Percentiles rank a stretch among this genome's conserved stretches.
Conservation (phyloP, 345 rosid species). For the Euclidium syriacum region DNA sequence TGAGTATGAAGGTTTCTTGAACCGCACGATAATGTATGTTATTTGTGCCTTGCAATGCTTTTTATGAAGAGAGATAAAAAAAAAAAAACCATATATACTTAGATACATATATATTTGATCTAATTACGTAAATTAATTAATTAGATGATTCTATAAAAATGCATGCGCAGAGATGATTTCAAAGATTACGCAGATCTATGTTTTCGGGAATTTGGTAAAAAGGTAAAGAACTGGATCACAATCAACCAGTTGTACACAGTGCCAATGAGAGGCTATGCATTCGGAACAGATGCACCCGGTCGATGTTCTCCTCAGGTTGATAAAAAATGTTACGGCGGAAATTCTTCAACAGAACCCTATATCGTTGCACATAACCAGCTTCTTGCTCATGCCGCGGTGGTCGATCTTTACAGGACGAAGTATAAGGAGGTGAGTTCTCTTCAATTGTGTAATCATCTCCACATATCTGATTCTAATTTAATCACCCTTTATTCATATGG, state of each 20-base stretch:
- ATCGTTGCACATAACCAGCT: conserved; percentile 23
- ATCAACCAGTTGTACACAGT: conserved; percentile 34
- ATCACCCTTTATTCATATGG: no score
- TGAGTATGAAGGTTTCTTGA: conserved; percentile 41
- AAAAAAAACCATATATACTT: not conserved
- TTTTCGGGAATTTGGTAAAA: conserved; percentile 32
- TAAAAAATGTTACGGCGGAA: conserved; percentile 11
- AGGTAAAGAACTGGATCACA: conserved; percentile 44
- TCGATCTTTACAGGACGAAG: conserved; percentile 12
- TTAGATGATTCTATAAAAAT: not conserved
- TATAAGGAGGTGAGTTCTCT: conserved; percentile 14
- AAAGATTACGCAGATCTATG: conserved; percentile 34
- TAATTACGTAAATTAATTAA: no score
- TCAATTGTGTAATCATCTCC: not conserved
- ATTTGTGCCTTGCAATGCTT: not conserved
- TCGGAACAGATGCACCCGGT: conserved; percentile 33
- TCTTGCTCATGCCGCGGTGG: conserved; percentile 25
- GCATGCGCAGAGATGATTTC: conserved; percentile 33
- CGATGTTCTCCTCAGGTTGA: conserved; percentile 32
- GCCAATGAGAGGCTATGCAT: conserved; percentile 25
- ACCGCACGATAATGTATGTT: conserved; percentile 39
- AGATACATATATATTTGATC: not conserved
- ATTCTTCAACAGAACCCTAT: conserved; percentile 29
- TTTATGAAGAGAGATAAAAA: not conserved
- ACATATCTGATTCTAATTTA: not conserved